Base-by-base conservation (phyloP, 75 land plant species). In the Gnetum montanum region DNA sequence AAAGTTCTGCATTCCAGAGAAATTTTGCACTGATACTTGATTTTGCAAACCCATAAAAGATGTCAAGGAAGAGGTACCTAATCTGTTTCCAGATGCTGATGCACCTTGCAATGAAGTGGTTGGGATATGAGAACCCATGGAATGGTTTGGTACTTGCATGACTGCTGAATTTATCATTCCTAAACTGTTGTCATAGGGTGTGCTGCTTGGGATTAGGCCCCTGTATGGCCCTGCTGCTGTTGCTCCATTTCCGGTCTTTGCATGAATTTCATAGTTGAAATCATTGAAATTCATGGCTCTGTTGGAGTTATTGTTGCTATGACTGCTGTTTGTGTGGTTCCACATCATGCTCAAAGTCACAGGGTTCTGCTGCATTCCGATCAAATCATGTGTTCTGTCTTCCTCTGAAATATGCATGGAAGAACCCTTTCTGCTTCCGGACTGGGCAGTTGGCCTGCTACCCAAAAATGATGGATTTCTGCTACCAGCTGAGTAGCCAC, bases 1-100 rank as follows among this genome's bases (percentile, higher is more conserved):
- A 25, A 52, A 52, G 35, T 52, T 52, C 31, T 52, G 55, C 36
- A 52, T 52, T 52, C 55, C 55, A 20, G 55, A 52, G 35, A 52
- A 52, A 52, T 18, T 52, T 52, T 52, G 55, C 55, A 52, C 22
- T 6, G 55, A 36, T 36, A 52, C 36, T 19, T 33, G 55, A 30
- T 30, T 52, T n/a, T 52, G 55, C 36, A 52, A 31, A 24, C 55
- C 55, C 34, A 52, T 33, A 8, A 52, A 31, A 1, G 55, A 52
- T 27, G 55, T 22, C 55, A 52, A 8, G 34, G 36, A 16, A 52
- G 55, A 52, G 20, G 55, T 52, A 33, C 33, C 30, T 33, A 49
- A 28, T 18, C 30, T 49, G 53, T 49, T 49, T 8, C 29, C 12
- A 16, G 31, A 18, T 28, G 53, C 28, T n/a, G 27, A 31, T 52